Conservation (phyloP, 306 rosid genomes). For the Spatholobus suberectus region DNA sequence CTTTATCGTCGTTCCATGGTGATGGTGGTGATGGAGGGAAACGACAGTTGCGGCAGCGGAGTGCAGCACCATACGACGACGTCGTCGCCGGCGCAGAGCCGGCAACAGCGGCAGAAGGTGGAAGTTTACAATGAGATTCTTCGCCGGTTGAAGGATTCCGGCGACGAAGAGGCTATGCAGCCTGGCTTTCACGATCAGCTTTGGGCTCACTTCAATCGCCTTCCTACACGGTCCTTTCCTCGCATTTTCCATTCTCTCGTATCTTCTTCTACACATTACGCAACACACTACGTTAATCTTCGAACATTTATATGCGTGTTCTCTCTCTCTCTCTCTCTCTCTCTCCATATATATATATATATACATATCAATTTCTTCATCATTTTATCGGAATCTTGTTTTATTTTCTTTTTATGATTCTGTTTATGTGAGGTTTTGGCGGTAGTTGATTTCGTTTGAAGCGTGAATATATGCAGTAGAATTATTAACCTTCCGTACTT, state of each 20-base stretch:
- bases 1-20: conserved; percentile 38
- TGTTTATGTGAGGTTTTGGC: conserved; percentile 14
- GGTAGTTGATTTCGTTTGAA: conserved; percentile 28
- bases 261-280: not conserved
- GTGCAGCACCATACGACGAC: conserved; percentile 41
- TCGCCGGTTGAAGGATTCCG: conserved; percentile 81
- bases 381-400: not conserved
- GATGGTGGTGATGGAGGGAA: conserved; percentile 73
- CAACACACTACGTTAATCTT: not conserved
- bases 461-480: not conserved
- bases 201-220: conserved; percentile 97
- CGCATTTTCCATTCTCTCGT: conserved; percentile 27
- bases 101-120: conserved; percentile 71
- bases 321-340: not conserved
- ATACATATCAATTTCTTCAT: not conserved
- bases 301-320: not conserved
- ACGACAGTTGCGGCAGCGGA: conserved; percentile 79
- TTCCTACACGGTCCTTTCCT: conserved; percentile 84
- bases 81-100: conserved; percentile 54
- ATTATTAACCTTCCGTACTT: not conserved
- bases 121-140: conserved; percentile 94
- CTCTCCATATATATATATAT: too few relatives aligned
- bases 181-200: conserved; percentile 88
- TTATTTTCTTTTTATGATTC: not conserved
- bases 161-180: conserved; percentile 61